Evolutionary conservation across 345 rosid species (phyloP), one percentile per base, ranked within the genome.

Genomic region (Capsella bursapastoris): DNA sequence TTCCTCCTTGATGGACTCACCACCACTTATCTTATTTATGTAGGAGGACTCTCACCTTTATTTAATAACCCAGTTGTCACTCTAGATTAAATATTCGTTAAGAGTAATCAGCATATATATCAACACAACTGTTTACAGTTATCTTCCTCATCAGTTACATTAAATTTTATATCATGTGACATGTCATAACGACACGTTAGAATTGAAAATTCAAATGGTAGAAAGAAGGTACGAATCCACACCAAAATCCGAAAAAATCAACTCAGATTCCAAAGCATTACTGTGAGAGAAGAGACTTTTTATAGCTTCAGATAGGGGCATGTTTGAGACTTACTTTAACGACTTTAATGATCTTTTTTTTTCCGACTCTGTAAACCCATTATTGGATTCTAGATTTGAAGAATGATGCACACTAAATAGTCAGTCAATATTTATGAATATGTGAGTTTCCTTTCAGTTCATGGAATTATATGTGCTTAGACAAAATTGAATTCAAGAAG

Each of bases 201-300:
- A 25, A 25, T 25, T 41, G 34, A 61, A 25, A 25, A 25, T 8
- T 61, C 37, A 62, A 41, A 61, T 41, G 35, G 22, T 22, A 61
- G 48, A 5, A 41, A 34, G 6, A 34, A 34, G 27, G 27, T 11
- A 41, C 49, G 35, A 41, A 4, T 22, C 13, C 12, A 25, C 49
- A 60, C 2, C 16, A 60, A 40, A 25, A 41, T 60, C 16, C 22
- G 49, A 60, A 59, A 60, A 59, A 38, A 61, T 61, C 50, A 61
- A 61, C 50, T 41, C 35, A 15, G 6, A 22, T 0, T 22, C 37
- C 18, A 16, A 34, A 4, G 8, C 63, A 16, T 15, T 32, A n/a
- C 11, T 34, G 16, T 15, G 62, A 57, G 62, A 57, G n/a, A 14
- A 55, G 14, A 55, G 61, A 57, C 61, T 57, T 31, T 57, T 31